These are phyloP conservation scores for Ophiorrhiza pumila DNA, from an alignment of 257 asterid species.

Conservation along the genomic window DNA sequence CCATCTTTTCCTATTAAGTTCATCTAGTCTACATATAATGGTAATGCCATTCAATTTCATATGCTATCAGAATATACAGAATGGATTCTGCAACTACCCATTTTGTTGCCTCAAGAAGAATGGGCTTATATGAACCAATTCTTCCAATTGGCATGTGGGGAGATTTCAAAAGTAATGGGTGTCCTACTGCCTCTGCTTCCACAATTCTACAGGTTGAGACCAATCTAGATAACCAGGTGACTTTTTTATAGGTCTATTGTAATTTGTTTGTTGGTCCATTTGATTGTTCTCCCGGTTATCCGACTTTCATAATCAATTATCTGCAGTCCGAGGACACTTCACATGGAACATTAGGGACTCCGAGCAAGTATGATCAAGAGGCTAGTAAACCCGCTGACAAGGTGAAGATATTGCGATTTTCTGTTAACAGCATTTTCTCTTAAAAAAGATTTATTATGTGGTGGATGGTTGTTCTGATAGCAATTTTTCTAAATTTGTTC, in stretches of 20 bases:
- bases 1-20: background rate
- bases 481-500: background rate
- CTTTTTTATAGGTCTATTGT: background rate
- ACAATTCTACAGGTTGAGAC: slow-evolving; percentile 48
- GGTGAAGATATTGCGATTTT: slow-evolving; percentile 35
- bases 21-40: background rate
- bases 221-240: slow-evolving; percentile 61
- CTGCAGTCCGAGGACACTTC: slow-evolving; percentile 71
- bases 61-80: slow-evolving; percentile 23
- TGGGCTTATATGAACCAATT: slow-evolving; percentile 72
- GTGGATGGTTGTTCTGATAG: background rate
- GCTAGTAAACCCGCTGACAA: slow-evolving; percentile 60
- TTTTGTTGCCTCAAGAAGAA: slow-evolving; percentile 68
- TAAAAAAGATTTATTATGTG: background rate
- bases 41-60: slow-evolving; percentile 16
- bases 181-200: slow-evolving; percentile 43
- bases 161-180: slow-evolving; percentile 58
- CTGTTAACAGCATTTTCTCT: background rate
- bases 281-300: slow-evolving; percentile 1
- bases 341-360: slow-evolving; percentile 62
- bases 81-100: slow-evolving; percentile 74
- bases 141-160: slow-evolving; percentile 75
- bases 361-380: slow-evolving; percentile 68
- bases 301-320: slow-evolving; percentile 10
- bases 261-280: background rate